Percentiles rank a stretch among this genome's conserved stretches.
Evolutionary conservation across 1,284 basidiomycete genomes (phyloP).

Genomic region (Entoloma clypeatum): DNA sequence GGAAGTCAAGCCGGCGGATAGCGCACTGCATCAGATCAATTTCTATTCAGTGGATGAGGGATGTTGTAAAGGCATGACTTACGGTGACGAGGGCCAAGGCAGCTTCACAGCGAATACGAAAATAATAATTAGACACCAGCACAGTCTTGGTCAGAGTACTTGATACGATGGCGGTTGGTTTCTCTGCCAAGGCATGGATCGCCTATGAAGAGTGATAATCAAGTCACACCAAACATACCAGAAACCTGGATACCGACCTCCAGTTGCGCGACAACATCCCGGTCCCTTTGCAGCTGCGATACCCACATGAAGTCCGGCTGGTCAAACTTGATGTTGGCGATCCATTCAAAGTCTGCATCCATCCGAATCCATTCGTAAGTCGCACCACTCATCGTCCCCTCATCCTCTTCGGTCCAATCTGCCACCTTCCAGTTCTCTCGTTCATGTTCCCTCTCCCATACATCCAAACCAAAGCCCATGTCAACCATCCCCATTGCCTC

Average conservation of each 20-base stretch:
- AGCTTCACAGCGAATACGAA: slow-evolving; percentile 95
- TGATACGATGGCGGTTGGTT: slow-evolving; percentile 86
- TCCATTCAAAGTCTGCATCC: slow-evolving; percentile 99
- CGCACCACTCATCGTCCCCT: slow-evolving; percentile 87
- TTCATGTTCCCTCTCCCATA: slow-evolving; percentile 95
- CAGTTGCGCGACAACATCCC: slow-evolving; percentile 97
- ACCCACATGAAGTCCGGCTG: slow-evolving; percentile 99
- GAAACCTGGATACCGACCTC: slow-evolving; percentile 58
- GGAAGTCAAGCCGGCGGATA: slow-evolving; percentile 73
- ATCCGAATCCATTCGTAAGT: slow-evolving; percentile 99
- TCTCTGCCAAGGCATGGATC: slow-evolving; percentile 76
- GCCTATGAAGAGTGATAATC: slow-evolving; percentile 55
- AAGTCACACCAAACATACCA: slow-evolving; percentile 11
- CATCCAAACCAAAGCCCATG: slow-evolving; percentile 91
- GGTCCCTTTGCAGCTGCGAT: slow-evolving; percentile 91
- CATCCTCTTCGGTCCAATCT: slow-evolving; percentile 98
- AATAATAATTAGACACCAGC: slow-evolving; percentile 94
- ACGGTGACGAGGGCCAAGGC: slow-evolving; percentile 83
- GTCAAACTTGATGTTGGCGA: slow-evolving; percentile 87
- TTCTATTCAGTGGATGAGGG: slow-evolving; percentile 8
- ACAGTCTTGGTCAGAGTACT: slow-evolving; percentile 92
- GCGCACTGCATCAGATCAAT: slow-evolving; percentile 73
- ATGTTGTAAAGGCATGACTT: slow-evolving; percentile 30
- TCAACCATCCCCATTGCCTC: slow-evolving; percentile 94
- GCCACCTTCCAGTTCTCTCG: slow-evolving; percentile 94